Evolutionary conservation across 2,329 filamentous ascomycete genomes (phyloP), one percentile per base, ranked within the genome.

Genomic region (Penicillium paneum): DNA sequence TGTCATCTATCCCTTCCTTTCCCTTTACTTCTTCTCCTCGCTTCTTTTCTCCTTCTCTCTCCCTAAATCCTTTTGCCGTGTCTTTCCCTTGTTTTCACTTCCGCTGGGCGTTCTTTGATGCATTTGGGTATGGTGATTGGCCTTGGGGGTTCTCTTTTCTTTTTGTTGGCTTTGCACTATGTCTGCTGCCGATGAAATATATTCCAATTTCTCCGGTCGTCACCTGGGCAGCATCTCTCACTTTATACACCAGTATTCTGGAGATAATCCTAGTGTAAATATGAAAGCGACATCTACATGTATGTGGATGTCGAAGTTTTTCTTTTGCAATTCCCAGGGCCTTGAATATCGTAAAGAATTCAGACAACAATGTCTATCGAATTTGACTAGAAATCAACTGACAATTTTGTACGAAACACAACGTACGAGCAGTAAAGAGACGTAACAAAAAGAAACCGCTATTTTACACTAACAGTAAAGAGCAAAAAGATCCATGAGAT

Each of bases 71-170:
- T 21, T 38, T 52, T 36, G 39, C 55, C 39, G 31, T 57, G 49
- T 59, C 53, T 55, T 56, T 43, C 41, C 48, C 31, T 54, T 59
- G 34, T 47, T 41, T 52, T 52, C 53, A 52, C 43, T 59, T 62
- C 59, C 52, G 60, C 50, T 58, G 43, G 70, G 70, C 68, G 70
- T 72, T 72, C 52, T 44, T 53, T 67, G 62, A 66, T 67, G 67
- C 68, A 71, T 70, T 52, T 64, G 60, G 62, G 61, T 66, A 62
- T 59, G 62, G 64, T 66, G 53, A 70, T 69, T 52, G 67, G 68
- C 58, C 63, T 63, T 62, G 64, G 61, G 59, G 62, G 59, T 64
- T 52, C 17, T 54, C 42, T 41, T 41, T 60, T 54, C 42, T 39
- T 52, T 49, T 55, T 40, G 28, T 52, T 49, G 17, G 40, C 44